These are phyloP conservation scores for Voacanga thouarsii DNA, from an alignment of 257 asterid species.

Conservation along the genomic window DNA sequence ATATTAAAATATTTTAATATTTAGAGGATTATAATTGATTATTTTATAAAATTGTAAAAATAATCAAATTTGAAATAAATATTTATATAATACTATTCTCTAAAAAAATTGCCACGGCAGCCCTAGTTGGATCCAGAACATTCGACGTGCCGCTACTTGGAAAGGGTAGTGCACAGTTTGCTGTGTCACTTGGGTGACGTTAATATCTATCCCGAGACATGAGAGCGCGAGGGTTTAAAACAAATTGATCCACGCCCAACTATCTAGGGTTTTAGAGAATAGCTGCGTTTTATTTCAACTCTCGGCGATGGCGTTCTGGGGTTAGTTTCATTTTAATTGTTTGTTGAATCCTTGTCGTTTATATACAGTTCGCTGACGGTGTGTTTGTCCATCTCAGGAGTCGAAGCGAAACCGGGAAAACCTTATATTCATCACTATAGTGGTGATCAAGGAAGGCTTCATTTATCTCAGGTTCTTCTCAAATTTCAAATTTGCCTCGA, in stretches of 20 bases:
- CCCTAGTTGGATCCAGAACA: background rate
- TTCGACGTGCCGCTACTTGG: conserved; percentile 7
- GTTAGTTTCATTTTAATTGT: conserved; percentile 13
- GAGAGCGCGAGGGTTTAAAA: conserved; percentile 24
- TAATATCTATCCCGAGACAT: no score
- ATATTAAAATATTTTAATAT: no score
- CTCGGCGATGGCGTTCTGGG: conserved; percentile 42
- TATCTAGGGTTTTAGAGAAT: conserved; percentile 17
- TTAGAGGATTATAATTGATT: no score
- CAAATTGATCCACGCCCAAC: background rate
- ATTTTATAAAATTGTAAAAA: no score
- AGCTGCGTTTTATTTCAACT: conserved; percentile 1
- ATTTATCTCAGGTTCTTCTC: conserved; percentile 68
- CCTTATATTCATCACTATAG: conserved; percentile 48
- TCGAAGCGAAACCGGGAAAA: conserved; percentile 70
- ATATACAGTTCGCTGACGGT: background rate
- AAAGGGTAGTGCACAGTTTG: background rate
- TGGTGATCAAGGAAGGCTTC: conserved; percentile 64
- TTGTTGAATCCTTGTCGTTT: background rate
- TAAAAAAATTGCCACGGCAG: no score
- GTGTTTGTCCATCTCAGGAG: conserved; percentile 37
- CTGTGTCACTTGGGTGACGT: no score
- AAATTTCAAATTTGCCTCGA: background rate
- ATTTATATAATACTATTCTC: no score
- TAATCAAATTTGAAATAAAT: no score